Conservation (phyloP, 257 asterid genomes). For the Scutellaria minor region DNA sequence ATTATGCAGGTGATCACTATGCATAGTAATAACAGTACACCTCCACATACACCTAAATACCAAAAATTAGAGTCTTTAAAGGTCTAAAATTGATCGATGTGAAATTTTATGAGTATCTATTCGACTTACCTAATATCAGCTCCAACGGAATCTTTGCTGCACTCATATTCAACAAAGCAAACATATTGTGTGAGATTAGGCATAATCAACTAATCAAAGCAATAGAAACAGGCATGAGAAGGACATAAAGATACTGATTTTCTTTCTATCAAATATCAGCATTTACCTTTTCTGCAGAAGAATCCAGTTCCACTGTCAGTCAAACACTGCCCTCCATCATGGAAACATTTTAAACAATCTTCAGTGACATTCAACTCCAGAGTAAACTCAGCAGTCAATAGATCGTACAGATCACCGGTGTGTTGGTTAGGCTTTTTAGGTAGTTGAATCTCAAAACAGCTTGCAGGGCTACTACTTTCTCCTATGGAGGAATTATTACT, state of each 20-base stretch:
- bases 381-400: conserved; percentile 25
- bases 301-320: not conserved
- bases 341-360: conserved; percentile 25
- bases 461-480: not conserved
- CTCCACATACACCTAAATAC: conserved; percentile 48
- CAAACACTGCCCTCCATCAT: conserved; percentile 16
- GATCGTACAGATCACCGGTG: not conserved
- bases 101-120: not conserved
- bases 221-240: not conserved
- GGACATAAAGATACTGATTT: not conserved
- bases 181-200: not conserved
- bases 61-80: conserved; percentile 21
- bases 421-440: not conserved
- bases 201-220: not conserved
- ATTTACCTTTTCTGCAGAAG: conserved; percentile 20
- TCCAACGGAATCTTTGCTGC: conserved; percentile 23
- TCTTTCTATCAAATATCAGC: not conserved
- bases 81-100: not conserved
- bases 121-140: conserved; percentile 35
- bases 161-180: not conserved
- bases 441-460: conserved; percentile 8
- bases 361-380: conserved; percentile 29
- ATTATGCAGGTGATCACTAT: conserved; percentile 23
- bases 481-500: not conserved
- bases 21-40: conserved; percentile 30